Evolutionary conservation across 345 rosid species (phyloP).

Genomic region (Brassica nigra): DNA sequence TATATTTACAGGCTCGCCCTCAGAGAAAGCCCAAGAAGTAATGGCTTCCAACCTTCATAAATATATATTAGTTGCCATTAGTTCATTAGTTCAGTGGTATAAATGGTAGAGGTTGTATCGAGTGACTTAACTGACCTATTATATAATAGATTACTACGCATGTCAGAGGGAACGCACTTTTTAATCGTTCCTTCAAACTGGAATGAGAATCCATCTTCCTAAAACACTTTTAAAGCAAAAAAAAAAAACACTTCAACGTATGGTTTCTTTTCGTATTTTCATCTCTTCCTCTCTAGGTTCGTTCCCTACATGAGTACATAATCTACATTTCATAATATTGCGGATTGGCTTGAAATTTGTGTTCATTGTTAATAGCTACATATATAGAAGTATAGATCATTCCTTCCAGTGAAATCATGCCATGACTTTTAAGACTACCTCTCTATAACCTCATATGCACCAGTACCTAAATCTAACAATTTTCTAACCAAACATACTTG

Average conservation of each 20-base stretch:
- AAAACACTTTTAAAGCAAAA: neutral
- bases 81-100: no score
- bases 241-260: neutral
- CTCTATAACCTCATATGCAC: neutral
- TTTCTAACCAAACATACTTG: neutral
- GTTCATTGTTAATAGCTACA: neutral
- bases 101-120: no score
- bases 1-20: no score
- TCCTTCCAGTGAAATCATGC: neutral
- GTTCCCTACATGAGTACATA: neutral
- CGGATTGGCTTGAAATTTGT: neutral
- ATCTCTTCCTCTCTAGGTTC: neutral
- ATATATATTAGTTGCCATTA: no score
- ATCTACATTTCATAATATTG: neutral
- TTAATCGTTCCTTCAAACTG: neutral
- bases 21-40: no score
- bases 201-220: neutral
- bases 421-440: neutral
- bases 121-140: no score
- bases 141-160: neutral
- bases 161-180: slow-evolving; percentile 33
- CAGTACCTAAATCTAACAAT: neutral
- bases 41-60: no score
- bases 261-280: neutral
- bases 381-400: neutral